phyloP scores from a whole-genome alignment of 345 rosid species.

The Ceriops decandra region DNA sequence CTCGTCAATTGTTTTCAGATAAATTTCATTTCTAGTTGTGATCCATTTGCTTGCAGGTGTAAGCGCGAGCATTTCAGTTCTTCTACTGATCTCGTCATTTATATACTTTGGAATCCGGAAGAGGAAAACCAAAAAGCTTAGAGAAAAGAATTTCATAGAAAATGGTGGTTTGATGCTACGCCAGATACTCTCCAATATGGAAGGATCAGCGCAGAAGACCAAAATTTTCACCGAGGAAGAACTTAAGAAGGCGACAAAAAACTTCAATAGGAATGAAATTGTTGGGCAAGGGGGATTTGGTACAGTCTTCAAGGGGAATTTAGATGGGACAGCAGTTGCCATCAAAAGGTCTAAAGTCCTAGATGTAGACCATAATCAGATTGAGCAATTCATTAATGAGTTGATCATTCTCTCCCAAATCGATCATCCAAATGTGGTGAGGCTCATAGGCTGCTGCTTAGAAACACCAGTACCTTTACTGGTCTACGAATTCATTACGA shows the following conservation, averaged over 20 bases:
- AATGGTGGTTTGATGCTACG: conserved; percentile 29
- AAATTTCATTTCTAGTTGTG: not conserved
- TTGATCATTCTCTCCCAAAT: conserved; percentile 24
- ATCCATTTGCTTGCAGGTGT: conserved; percentile 5
- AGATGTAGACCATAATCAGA: conserved; percentile 11
- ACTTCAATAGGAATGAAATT: conserved; percentile 27
- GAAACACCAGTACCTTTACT: conserved; percentile 27
- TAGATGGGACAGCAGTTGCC: conserved; percentile 16
- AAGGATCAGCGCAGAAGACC: not conserved
- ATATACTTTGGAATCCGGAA: conserved; percentile 13
- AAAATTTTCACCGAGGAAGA: conserved; percentile 23
- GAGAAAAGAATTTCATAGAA: conserved; percentile 14
- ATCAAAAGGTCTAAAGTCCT: conserved; percentile 21
- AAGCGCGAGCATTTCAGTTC: conserved; percentile 1
- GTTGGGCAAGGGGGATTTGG: conserved; percentile 37
- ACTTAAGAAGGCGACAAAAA: conserved; percentile 34
- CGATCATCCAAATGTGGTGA: conserved; percentile 28
- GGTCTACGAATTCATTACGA: conserved; percentile 26
- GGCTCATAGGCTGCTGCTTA: conserved; percentile 25
- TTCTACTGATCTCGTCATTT: conserved; percentile 10
- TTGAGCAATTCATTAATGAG: conserved; percentile 28
- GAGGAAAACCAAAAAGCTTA: conserved; percentile 15
- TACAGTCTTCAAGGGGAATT: conserved; percentile 16
- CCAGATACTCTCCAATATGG: conserved; percentile 12
- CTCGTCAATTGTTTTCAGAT: no score